A percentile compares a stretch with the other conserved stretches of the same genome.
These are phyloP conservation scores for Talaromyces stipitatus DNA, from an alignment of 495 filamentous ascomycete genomes.

Conservation along the genomic window DNA sequence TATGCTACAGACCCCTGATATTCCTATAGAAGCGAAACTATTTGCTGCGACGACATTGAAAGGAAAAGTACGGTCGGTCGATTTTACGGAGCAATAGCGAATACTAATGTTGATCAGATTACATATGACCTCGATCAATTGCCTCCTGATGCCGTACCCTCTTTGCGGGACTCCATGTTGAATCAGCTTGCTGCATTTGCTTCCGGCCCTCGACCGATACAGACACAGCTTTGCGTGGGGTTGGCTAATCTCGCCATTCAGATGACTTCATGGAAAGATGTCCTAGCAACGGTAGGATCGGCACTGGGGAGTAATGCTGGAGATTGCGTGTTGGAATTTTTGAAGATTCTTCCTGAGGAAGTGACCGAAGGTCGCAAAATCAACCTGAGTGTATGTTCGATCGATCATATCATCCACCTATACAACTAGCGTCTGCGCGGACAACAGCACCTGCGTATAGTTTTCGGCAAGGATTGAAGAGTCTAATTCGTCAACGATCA, in stretches of 20 bases:
- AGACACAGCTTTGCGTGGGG: conserved; percentile 92
- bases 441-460: conserved; percentile 13
- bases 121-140: conserved; percentile 83
- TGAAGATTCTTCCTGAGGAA: conserved; percentile 95
- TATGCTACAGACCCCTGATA: conserved; percentile 67
- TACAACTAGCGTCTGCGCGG: conserved; percentile 9
- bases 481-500: conserved; percentile 37
- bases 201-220: conserved; percentile 78
- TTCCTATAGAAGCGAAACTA: conserved; percentile 75
- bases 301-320: conserved; percentile 69
- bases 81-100: no score
- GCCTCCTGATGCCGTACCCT: conserved; percentile 60
- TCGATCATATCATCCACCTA: conserved; percentile 26
- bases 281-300: conserved; percentile 69
- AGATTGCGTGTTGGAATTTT: conserved; percentile 86
- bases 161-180: conserved; percentile 76
- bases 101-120: conserved; percentile 45
- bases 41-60: conserved; percentile 96
- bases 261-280: conserved; percentile 94
- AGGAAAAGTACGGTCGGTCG: conserved; percentile 69
- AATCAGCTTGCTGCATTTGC: conserved; percentile 69
- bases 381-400: conserved; percentile 88
- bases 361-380: conserved; percentile 99
- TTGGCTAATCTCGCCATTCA: conserved; percentile 91
- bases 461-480: conserved; percentile 17